These are phyloP conservation scores for Byssochlamys sp. DNA, from an alignment of 2,329 filamentous ascomycete genomes.

Conservation along the genomic window DNA sequence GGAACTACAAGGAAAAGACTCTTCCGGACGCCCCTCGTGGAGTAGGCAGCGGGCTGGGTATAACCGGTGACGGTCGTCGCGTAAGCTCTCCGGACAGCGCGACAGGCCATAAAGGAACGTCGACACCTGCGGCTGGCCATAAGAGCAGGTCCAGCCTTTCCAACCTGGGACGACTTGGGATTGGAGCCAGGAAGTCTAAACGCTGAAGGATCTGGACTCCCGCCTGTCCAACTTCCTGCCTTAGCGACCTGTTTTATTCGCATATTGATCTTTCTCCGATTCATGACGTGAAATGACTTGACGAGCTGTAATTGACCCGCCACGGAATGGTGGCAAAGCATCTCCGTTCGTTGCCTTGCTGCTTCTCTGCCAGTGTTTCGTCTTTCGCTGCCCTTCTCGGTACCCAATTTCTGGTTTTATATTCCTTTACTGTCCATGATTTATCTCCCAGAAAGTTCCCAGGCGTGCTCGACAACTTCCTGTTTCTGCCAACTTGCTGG, in stretches of 20 bases:
- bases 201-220: constrained; percentile 21
- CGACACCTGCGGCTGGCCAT: constrained; percentile 32
- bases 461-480: background rate
- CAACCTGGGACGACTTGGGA: constrained; percentile 62
- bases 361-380: background rate
- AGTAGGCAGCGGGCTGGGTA: constrained; percentile 22
- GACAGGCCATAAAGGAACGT: constrained; percentile 11
- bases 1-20: constrained; percentile 18
- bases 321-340: background rate
- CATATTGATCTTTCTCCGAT: background rate
- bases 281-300: background rate
- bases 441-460: no score
- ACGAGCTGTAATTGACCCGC: background rate
- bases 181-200: constrained; percentile 51
- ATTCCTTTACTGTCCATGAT: background rate
- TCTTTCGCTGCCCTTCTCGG: background rate
- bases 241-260: constrained; percentile 16
- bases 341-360: background rate
- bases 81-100: constrained; percentile 27
- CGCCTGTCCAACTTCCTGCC: constrained; percentile 19
- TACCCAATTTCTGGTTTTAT: background rate
- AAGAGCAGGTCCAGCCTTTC: constrained; percentile 57
- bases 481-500: background rate
- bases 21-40: constrained; percentile 26
- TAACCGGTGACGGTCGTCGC: constrained; percentile 40